Evolutionary conservation across 257 asterid species (phyloP).

Genomic region (Ligustrum vulgare): DNA sequence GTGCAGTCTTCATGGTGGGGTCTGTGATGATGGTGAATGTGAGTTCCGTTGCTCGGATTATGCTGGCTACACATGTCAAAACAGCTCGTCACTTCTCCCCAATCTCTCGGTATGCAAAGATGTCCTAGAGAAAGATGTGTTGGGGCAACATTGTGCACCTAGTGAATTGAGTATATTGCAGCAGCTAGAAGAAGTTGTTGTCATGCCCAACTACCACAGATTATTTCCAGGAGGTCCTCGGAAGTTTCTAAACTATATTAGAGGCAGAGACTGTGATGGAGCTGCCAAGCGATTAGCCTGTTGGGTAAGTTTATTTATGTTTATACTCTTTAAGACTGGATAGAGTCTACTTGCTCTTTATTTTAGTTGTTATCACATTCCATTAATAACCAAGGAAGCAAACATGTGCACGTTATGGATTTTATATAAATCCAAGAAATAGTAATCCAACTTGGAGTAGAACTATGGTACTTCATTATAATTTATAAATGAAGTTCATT

Average conservation of each 20-base stretch:
- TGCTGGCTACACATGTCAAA: conserved; percentile 98
- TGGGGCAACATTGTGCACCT: conserved; percentile 94
- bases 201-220: conserved; percentile 98
- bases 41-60: conserved; percentile 99
- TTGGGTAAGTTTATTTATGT: conserved; percentile 69
- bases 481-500: background rate
- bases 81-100: conserved; percentile 82
- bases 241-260: conserved; percentile 72
- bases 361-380: background rate
- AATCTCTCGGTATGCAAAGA: conserved; percentile 86
- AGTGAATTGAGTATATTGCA: conserved; percentile 84
- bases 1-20: conserved; percentile 99
- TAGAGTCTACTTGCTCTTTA: background rate
- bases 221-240: conserved; percentile 96
- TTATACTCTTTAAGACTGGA: background rate
- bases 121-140: conserved; percentile 64
- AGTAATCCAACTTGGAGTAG: background rate
- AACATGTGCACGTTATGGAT: background rate
- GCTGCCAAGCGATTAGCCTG: conserved; percentile 97
- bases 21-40: conserved; percentile 90
- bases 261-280: conserved; percentile 94
- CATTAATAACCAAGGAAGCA: background rate
- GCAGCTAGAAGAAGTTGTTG: conserved; percentile 96
- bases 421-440: background rate
- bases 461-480: background rate